Evolutionary conservation across 352 stramenopile genomes (phyloP).

Genomic region (Pythium brassicae): DNA sequence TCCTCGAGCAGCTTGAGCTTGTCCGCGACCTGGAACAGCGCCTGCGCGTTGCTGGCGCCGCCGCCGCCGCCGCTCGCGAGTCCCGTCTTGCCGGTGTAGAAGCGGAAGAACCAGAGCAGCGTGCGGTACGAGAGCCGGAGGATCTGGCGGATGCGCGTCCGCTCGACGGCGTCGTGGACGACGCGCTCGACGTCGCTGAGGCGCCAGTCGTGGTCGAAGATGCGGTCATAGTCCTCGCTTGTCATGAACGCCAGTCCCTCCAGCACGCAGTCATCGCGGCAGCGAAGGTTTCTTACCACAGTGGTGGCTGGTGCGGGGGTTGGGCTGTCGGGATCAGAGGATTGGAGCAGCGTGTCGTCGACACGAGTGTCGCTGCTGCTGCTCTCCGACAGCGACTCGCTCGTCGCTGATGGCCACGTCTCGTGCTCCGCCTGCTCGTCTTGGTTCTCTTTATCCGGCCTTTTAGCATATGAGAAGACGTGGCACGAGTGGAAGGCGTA

Average conservation of each 20-base stretch:
- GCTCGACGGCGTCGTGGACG: constrained; percentile 63
- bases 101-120: constrained; percentile 61
- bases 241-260: constrained; percentile 23
- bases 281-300: neutral
- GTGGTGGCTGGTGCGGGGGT: neutral
- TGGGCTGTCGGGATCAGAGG: constrained; percentile 3
- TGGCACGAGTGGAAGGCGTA: constrained; percentile 58
- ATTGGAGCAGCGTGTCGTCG: neutral
- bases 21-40: constrained; percentile 45
- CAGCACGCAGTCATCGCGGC: constrained; percentile 24
- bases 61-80: constrained; percentile 15
- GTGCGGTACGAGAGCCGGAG: constrained; percentile 49
- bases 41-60: constrained; percentile 1
- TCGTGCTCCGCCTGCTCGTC: neutral
- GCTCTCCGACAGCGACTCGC: neutral
- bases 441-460: constrained; percentile 5
- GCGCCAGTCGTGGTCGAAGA: constrained; percentile 58
- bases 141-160: constrained; percentile 41
- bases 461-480: constrained; percentile 44
- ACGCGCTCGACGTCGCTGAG: constrained; percentile 42
- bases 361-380: neutral
- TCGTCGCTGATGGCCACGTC: neutral
- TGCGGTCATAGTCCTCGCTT: constrained; percentile 24
- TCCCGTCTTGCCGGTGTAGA: constrained; percentile 32
- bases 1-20: constrained; percentile 51